Evolutionary conservation across 345 rosid genomes (phyloP).

Genomic region (Melaleuca alternifolia): DNA sequence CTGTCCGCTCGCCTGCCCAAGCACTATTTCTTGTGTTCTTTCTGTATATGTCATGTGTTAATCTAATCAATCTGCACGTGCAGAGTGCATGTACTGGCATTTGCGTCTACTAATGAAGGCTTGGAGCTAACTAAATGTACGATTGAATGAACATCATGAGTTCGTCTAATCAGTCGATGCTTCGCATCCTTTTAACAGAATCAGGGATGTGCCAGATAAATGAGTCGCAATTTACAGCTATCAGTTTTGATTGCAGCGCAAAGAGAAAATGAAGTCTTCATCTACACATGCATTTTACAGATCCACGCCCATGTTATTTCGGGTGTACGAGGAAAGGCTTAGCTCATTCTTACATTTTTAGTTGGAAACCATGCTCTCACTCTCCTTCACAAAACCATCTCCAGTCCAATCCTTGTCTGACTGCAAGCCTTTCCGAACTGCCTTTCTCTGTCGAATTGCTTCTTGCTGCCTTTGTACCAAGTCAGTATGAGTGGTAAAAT

Average conservation of each 20-base stretch:
- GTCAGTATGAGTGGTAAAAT: slow-evolving; percentile 89
- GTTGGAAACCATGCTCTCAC: slow-evolving; percentile 95
- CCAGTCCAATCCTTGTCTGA: slow-evolving; percentile 98
- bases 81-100: background rate
- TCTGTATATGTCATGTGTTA: background rate
- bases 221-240: background rate
- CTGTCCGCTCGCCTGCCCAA: background rate
- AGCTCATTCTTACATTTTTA: slow-evolving; percentile 3
- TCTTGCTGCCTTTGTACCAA: slow-evolving; percentile 73
- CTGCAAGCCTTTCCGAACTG: slow-evolving; percentile 59
- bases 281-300: background rate
- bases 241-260: background rate
- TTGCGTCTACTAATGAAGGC: background rate
- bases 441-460: slow-evolving; percentile 75
- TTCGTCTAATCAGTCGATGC: background rate
- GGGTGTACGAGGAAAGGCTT: background rate
- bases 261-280: background rate
- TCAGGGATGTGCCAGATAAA: background rate
- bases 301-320: background rate
- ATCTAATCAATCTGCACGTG: background rate
- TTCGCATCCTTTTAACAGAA: background rate
- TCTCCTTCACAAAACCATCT: slow-evolving; percentile 90
- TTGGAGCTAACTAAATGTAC: background rate
- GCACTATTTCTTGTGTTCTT: background rate
- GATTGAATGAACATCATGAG: background rate